These are phyloP conservation scores for Phoma sp. DNA, from an alignment of 2,329 filamentous ascomycete species.

Conservation along the genomic window DNA sequence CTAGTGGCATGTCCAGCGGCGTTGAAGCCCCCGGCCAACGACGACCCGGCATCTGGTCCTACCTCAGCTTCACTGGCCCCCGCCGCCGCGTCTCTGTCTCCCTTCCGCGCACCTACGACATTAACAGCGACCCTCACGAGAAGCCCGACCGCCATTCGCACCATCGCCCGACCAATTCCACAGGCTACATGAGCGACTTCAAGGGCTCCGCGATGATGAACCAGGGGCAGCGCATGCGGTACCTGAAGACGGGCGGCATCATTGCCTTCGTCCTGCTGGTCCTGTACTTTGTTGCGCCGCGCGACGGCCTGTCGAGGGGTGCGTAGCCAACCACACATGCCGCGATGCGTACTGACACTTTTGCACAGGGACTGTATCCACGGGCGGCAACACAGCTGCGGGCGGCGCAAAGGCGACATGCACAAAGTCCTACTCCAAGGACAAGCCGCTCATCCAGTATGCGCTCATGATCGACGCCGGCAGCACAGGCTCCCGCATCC, in stretches of 20 bases:
- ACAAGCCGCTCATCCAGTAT: constrained; percentile 95
- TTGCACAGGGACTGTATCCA: constrained; percentile 28
- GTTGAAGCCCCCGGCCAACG: constrained; percentile 56
- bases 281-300: constrained; percentile 63
- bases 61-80: constrained; percentile 59
- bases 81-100: constrained; percentile 62
- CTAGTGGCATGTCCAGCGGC: constrained; percentile 62
- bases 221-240: constrained; percentile 67
- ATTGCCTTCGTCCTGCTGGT: constrained; percentile 65
- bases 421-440: constrained; percentile 80
- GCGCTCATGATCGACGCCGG: constrained; percentile 99
- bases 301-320: constrained; percentile 41
- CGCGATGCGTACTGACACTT: constrained; percentile 7
- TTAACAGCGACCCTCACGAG: constrained; percentile 53
- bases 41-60: constrained; percentile 61
- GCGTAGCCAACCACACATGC: constrained; percentile 12
- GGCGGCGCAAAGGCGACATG: constrained; percentile 76
- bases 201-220: constrained; percentile 64
- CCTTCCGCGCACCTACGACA: constrained; percentile 52
- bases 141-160: constrained; percentile 55
- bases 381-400: constrained; percentile 53
- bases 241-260: constrained; percentile 68
- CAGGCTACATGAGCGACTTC: constrained; percentile 53
- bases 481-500: constrained; percentile 96
- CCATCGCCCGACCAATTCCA: constrained; percentile 44